Conservation (phyloP, 768 basidiomycete genomes). For the Amyloporia xantha region DNA sequence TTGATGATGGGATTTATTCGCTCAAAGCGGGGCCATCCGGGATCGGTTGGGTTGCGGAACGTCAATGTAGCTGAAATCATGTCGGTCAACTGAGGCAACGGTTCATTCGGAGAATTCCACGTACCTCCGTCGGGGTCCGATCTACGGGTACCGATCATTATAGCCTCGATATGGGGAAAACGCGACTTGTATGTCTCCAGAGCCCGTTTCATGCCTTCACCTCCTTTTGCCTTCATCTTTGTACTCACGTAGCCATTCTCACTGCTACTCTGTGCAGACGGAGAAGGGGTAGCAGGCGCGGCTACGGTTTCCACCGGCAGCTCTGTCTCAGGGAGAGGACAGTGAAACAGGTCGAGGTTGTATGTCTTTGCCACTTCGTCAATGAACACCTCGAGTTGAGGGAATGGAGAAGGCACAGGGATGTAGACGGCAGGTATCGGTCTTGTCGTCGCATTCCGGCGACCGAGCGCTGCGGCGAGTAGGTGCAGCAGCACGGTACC, state of each 20-base stretch:
- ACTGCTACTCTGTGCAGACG: constrained; percentile 17
- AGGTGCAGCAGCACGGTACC: constrained; percentile 95
- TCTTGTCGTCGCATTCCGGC: constrained; percentile 31
- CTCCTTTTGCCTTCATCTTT: constrained; percentile 33
- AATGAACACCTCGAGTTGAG: constrained; percentile 80
- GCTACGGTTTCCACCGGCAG: constrained; percentile 43
- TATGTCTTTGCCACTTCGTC: constrained; percentile 53
- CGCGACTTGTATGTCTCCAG: constrained; percentile 63
- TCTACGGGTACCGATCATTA: constrained; percentile 84
- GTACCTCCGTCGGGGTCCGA: constrained; percentile 92
- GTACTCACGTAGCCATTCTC: constrained; percentile 1
- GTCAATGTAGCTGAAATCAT: constrained; percentile 60
- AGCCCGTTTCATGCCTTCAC: constrained; percentile 74
- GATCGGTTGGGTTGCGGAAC: constrained; percentile 74
- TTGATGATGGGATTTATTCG: constrained; percentile 94
- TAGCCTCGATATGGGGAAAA: constrained; percentile 65
- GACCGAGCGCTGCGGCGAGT: constrained; percentile 66
- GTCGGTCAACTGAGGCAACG: no score
- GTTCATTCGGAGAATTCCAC: constrained; percentile 15
- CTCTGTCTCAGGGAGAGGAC: constrained; percentile 27
- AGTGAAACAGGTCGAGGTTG: constrained; percentile 66
- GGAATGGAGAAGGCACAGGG: constrained; percentile 84
- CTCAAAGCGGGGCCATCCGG: constrained; percentile 84
- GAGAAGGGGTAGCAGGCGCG: constrained; percentile 25
- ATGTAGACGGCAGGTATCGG: constrained; percentile 77